Conservation (phyloP, 2,329 filamentous ascomycete genomes). For the Clonostachys rhizophaga region DNA sequence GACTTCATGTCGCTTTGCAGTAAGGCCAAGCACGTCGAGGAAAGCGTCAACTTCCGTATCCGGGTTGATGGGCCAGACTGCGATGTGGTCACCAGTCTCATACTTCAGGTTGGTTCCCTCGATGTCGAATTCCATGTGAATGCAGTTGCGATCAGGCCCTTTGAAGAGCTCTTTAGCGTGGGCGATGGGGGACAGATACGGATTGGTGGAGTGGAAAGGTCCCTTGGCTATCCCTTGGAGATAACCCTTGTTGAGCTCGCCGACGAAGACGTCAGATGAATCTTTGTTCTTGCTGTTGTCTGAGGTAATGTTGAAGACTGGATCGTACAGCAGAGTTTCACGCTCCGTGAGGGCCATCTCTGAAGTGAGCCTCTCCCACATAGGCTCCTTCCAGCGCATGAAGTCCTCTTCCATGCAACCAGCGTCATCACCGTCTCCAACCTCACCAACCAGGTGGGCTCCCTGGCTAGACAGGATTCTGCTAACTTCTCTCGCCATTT, state of each 20-base stretch:
- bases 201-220: conserved; percentile 38
- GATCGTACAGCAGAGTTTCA: conserved; percentile 10
- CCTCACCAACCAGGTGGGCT: conserved; percentile 10
- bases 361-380: conserved; percentile 10
- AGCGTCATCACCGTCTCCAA: conserved; percentile 18
- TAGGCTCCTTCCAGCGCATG: conserved; percentile 18
- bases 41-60: conserved; percentile 18
- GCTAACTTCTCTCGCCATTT: conserved; percentile 15
- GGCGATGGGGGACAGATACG: conserved; percentile 78
- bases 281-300: conserved; percentile 4
- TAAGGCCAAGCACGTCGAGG: conserved; percentile 13
- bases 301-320: conserved; percentile 5
- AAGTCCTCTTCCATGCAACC: conserved; percentile 23
- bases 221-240: neutral
- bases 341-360: conserved; percentile 13
- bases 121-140: conserved; percentile 28
- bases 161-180: conserved; percentile 43
- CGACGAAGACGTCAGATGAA: neutral
- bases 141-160: conserved; percentile 14
- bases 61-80: conserved; percentile 26
- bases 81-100: conserved; percentile 28
- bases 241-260: neutral
- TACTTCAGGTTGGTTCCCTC: conserved; percentile 14
- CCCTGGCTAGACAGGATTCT: conserved; percentile 11
- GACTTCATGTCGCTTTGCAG: conserved; percentile 10